phyloP scores from a whole-genome alignment of 768 basidiomycete species.

The Termitomyces sp. region DNA sequence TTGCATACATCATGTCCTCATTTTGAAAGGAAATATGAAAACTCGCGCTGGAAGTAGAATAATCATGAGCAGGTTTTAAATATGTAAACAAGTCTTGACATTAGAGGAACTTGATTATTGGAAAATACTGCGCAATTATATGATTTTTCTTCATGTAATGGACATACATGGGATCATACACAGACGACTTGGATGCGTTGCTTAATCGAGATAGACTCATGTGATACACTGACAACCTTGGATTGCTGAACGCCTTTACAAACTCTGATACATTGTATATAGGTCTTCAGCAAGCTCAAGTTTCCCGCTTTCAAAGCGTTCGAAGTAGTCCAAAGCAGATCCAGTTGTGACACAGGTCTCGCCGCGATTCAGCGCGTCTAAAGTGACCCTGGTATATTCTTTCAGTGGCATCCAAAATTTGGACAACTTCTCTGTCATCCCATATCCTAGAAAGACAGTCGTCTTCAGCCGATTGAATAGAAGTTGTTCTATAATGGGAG shows the following conservation, averaged over 20 bases:
- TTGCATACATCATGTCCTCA: too few species aligned
- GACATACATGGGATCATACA: neutral
- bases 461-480: neutral
- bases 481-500: neutral
- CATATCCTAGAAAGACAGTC: slow-evolving; percentile 35
- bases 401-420: slow-evolving; percentile 53
- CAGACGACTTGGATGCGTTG: neutral
- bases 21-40: too few species aligned
- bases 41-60: too few species aligned
- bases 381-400: slow-evolving; percentile 34
- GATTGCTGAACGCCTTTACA: neutral
- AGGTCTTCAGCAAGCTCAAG: slow-evolving; percentile 20
- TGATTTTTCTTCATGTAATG: neutral
- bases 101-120: too few species aligned
- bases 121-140: too few species aligned
- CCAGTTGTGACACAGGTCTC: slow-evolving; percentile 23
- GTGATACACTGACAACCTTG: neutral
- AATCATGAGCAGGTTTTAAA: too few species aligned
- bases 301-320: slow-evolving; percentile 31
- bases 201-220: neutral
- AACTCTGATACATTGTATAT: slow-evolving; percentile 6
- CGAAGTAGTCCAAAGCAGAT: slow-evolving; percentile 16
- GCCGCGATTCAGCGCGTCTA: slow-evolving; percentile 24
- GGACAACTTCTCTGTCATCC: slow-evolving; percentile 40
- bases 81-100: too few species aligned